Evolutionary conservation across 2,329 filamentous ascomycete species (phyloP), one percentile per base, ranked within the genome.

Genomic region (Fusarium tanahbumbuense): DNA sequence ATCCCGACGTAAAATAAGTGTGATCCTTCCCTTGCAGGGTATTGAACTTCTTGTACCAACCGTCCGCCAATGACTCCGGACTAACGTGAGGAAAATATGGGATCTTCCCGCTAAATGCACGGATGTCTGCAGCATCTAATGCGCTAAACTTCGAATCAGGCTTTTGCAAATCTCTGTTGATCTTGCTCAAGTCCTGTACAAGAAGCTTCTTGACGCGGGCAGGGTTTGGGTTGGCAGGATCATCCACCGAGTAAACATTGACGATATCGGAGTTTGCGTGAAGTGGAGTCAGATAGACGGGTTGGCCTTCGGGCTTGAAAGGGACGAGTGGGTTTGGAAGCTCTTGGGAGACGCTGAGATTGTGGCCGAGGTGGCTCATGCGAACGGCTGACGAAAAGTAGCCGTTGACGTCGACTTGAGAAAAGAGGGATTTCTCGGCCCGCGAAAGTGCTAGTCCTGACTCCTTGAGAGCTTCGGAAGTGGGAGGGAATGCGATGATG

Each of bases 371-470:
- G 1, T 56, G 27, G 3, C 12, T 40, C 44, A 56, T 56, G 8
- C 44, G 54, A 1, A 56, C 54, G 6, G 54, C 54, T 41, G 54
- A 56, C 12, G 54, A 49, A 15, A 56, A 56, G 22, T 56, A 56
- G 8, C 44, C 10, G 3, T 56, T 56, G 6, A 56, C 54, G 6
- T 15, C n/a, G 1, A 56, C 54, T 23, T 49, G 44, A 5, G 54
- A 8, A 28, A 56, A 56, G 2, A 56, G 44, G 15, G 0, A 23
- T 12, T 12, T 11, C 13, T 56, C 54, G 3, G 54, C 15, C 1
- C 15, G 5, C 4, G 54, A 49, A 5, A 56, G 32, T 1, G 3
- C 8, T 3, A 56, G 6, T 8, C 54, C 54, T 0, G 44, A 56
- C 10, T 49, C 16, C 10, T 30, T 41, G 0, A 56, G 44, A n/a